Percentiles rank a stretch among this genome's conserved stretches.
Evolutionary conservation across 768 basidiomycete genomes (phyloP).

Genomic region (Mycena amicta): DNA sequence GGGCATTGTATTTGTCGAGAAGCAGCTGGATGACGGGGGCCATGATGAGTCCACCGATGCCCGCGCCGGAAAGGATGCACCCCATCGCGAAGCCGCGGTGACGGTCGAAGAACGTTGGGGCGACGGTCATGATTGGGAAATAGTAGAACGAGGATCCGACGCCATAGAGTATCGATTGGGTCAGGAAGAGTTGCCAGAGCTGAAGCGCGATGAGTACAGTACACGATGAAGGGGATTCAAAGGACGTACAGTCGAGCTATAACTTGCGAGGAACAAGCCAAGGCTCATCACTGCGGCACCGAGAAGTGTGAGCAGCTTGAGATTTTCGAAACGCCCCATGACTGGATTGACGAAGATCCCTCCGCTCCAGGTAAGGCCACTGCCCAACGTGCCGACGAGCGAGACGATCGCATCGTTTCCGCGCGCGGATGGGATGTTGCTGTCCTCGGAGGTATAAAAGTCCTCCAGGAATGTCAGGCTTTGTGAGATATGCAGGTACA

Average conservation of each 20-base stretch:
- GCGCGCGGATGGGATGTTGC: constrained; percentile 36
- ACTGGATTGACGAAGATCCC: constrained; percentile 45
- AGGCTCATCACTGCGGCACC: constrained; percentile 45
- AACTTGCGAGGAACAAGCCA: constrained; percentile 43
- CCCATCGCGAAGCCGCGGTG: constrained; percentile 50
- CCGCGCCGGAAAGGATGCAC: constrained; percentile 42
- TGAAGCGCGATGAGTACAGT: no score
- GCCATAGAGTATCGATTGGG: constrained; percentile 46
- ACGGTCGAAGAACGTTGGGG: constrained; percentile 46
- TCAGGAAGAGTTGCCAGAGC: constrained; percentile 46
- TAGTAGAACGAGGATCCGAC: constrained; percentile 47
- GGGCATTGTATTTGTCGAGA: constrained; percentile 35
- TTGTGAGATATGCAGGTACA: no score
- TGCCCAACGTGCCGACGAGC: constrained; percentile 45
- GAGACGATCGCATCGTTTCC: constrained; percentile 44
- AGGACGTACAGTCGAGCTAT: constrained; percentile 34
- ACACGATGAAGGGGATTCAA: no score
- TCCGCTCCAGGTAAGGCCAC: constrained; percentile 49
- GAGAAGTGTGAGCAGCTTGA: constrained; percentile 37
- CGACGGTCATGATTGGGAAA: constrained; percentile 45
- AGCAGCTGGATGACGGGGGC: constrained; percentile 41
- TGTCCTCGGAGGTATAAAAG: constrained; percentile 43
- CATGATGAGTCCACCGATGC: constrained; percentile 45
- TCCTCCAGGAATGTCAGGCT: no score
- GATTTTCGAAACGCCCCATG: constrained; percentile 34